Percentiles rank a stretch among this genome's conserved stretches.
Evolutionary conservation across 768 basidiomycete genomes (phyloP).

Genomic region (Suillus occidentalis): DNA sequence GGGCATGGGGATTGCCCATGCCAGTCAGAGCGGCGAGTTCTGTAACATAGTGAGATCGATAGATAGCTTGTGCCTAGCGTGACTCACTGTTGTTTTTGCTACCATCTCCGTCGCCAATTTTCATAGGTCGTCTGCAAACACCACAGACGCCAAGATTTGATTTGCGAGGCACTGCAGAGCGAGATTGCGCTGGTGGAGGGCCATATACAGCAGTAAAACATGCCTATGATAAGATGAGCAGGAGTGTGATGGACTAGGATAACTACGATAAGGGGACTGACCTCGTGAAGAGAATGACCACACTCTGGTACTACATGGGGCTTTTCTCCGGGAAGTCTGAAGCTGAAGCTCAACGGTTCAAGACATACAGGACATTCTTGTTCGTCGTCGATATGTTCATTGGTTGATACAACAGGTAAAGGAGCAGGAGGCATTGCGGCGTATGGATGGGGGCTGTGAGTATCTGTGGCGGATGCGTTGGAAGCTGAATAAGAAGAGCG

Average conservation of each 20-base stretch:
- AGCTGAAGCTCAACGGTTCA: constrained; percentile 90
- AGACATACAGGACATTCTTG: constrained; percentile 96
- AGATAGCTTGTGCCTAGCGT: not conserved
- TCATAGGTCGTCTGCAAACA: constrained; percentile 96
- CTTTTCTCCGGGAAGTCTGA: constrained; percentile 93
- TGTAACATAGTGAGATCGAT: constrained; percentile 32
- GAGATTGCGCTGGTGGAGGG: constrained; percentile 64
- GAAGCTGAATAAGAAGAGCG: constrained; percentile 45
- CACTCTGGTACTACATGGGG: constrained; percentile 97
- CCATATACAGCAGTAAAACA: constrained; percentile 98
- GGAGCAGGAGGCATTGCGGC: constrained; percentile 62
- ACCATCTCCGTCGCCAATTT: constrained; percentile 83
- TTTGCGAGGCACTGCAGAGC: constrained; percentile 58
- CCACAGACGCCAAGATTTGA: constrained; percentile 93
- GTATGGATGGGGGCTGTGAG: constrained; percentile 49
- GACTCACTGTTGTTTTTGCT: constrained; percentile 83
- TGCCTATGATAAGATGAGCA: constrained; percentile 50
- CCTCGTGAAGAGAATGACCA: constrained; percentile 96
- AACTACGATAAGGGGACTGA: constrained; percentile 29
- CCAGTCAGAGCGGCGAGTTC: constrained; percentile 95
- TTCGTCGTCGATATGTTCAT: constrained; percentile 69
- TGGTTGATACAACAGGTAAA: constrained; percentile 69
- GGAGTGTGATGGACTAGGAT: not conserved
- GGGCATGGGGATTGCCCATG: constrained; percentile 63
- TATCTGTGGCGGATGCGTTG: constrained; percentile 41